phyloP scores from a whole-genome alignment of 2,329 filamentous ascomycete genomes.

The Daldinia eschscholtzii region DNA sequence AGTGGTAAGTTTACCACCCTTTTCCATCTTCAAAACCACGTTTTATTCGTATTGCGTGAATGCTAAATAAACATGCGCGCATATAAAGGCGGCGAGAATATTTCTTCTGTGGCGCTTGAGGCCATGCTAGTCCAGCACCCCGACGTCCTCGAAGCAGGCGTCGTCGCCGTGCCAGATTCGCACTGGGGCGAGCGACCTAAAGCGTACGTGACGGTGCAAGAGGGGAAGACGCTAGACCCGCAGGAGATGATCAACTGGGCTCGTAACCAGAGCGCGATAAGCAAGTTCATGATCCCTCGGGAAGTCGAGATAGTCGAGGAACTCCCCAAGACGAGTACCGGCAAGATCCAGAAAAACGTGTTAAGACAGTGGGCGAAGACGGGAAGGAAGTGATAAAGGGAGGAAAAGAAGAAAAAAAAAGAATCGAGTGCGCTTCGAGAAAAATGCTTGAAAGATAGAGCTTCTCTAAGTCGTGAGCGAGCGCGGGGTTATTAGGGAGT shows the following conservation, averaged over 20 bases:
- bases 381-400: constrained; percentile 36
- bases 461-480: too few relatives aligned
- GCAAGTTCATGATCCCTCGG: constrained; percentile 86
- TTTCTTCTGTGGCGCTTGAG: constrained; percentile 92
- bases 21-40: neutral
- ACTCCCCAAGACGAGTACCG: constrained; percentile 95
- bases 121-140: constrained; percentile 90
- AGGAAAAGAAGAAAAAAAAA: neutral
- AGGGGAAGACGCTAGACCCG: constrained; percentile 70
- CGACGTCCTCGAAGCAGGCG: constrained; percentile 89
- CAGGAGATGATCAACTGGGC: constrained; percentile 88
- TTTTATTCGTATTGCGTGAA: neutral
- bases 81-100: constrained; percentile 87
- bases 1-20: constrained; percentile 69
- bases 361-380: constrained; percentile 84
- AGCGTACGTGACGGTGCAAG: constrained; percentile 87
- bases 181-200: constrained; percentile 98
- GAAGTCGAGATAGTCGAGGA: constrained; percentile 85
- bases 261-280: constrained; percentile 82
- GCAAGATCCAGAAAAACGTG: constrained; percentile 96
- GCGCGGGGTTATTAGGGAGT: neutral
- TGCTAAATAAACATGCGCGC: constrained; percentile 14
- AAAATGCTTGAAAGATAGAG: neutral
- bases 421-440: neutral
- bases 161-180: constrained; percentile 86